A percentile compares a stretch with the other conserved stretches of the same genome.
These are phyloP conservation scores for Agaricus bisporus DNA, from an alignment of 768 basidiomycete species.

Conservation along the genomic window DNA sequence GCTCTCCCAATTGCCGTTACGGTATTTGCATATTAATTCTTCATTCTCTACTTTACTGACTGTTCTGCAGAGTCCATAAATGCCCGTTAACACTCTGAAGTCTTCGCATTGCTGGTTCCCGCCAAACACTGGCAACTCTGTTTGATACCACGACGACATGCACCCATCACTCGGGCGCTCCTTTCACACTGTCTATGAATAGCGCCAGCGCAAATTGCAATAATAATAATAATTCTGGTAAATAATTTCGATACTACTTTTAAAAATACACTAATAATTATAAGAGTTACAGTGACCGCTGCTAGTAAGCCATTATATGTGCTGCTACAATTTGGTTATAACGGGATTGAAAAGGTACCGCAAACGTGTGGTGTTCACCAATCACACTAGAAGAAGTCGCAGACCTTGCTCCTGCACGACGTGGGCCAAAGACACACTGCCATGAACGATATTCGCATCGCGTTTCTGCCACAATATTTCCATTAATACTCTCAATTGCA, in stretches of 20 bases:
- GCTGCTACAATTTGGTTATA: background rate
- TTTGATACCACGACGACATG: no score
- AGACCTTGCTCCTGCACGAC: slow-evolving; percentile 44
- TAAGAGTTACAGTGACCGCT: slow-evolving; percentile 5
- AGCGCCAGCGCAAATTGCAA: background rate
- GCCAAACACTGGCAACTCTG: no score
- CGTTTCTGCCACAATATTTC: slow-evolving; percentile 67
- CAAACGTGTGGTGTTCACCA: background rate
- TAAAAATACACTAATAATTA: slow-evolving; percentile 12
- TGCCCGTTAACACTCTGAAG: background rate
- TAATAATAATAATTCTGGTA: background rate
- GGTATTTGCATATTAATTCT: background rate
- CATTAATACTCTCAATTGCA: slow-evolving; percentile 55
- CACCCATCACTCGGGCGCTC: slow-evolving; percentile 9
- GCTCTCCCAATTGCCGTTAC: slow-evolving; percentile 4
- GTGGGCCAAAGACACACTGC: slow-evolving; percentile 49
- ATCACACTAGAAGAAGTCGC: slow-evolving; percentile 47
- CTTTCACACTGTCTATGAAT: background rate
- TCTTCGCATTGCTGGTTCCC: no score
- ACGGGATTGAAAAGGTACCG: background rate
- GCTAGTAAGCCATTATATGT: slow-evolving; percentile 6
- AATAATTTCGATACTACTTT: slow-evolving; percentile 1
- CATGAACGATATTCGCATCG: slow-evolving; percentile 28
- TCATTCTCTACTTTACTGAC: background rate
- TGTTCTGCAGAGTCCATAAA: background rate